Evolutionary conservation across 2,329 filamentous ascomycete species (phyloP).

Genomic region (Immersiporthe knoxdaviesiana): DNA sequence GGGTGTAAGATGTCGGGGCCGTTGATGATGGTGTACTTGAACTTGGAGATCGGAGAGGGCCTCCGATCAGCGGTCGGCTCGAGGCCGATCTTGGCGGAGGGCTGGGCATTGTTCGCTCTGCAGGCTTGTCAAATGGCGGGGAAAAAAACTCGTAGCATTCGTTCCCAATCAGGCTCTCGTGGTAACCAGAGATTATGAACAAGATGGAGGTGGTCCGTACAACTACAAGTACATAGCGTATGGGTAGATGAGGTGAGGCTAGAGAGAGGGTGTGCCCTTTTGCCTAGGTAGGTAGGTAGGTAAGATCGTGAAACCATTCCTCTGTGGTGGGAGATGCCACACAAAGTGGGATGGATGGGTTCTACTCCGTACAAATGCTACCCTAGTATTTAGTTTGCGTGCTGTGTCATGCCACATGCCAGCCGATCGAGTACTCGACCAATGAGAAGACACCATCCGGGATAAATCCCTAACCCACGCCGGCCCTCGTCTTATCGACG

Average conservation of each 20-base stretch:
- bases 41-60: constrained; percentile 16
- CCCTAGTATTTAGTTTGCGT: background rate
- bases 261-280: background rate
- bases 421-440: background rate
- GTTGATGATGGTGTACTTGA: background rate
- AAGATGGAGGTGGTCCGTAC: background rate
- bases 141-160: background rate
- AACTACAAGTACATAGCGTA: background rate
- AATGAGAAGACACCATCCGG: background rate
- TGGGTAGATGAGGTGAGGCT: background rate
- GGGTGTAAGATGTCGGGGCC: constrained; percentile 17
- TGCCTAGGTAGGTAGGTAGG: background rate
- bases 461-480: background rate
- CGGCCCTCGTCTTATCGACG: constrained; percentile 7
- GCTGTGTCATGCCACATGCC: background rate
- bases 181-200: background rate
- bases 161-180: background rate
- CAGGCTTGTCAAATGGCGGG: background rate
- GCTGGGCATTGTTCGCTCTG: constrained; percentile 8
- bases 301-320: background rate
- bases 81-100: background rate
- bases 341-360: background rate
- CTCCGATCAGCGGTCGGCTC: constrained; percentile 22
- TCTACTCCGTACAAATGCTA: too few relatives aligned
- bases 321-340: background rate